Evolutionary conservation across 2,329 filamentous ascomycete genomes (phyloP).

Genomic region (Colletotrichum melonis): DNA sequence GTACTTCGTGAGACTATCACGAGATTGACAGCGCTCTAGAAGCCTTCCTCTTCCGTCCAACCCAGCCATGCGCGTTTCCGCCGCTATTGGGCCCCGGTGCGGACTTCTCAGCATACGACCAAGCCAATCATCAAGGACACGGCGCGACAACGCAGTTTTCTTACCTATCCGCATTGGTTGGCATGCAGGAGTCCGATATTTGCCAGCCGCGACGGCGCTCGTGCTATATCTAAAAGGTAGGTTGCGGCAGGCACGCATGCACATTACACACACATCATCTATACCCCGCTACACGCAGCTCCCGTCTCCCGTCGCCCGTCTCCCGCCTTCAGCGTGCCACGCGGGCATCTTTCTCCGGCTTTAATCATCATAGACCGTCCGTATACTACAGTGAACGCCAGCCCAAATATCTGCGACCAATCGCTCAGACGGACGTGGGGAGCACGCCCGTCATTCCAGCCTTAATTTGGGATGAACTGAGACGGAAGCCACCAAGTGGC

Average conservation of each 20-base stretch:
- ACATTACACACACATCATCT: neutral
- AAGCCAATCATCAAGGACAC: neutral
- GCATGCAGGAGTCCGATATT: neutral
- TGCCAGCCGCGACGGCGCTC: neutral
- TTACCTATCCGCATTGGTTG: neutral
- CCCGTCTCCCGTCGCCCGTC: neutral
- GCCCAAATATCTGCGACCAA: neutral
- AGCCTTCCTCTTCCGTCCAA: conserved; percentile 22
- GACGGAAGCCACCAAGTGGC: neutral
- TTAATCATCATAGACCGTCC: neutral
- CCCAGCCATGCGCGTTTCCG: no score
- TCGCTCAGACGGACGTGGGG: neutral
- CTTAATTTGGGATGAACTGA: conserved; percentile 1
- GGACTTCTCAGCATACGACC: neutral
- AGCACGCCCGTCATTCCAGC: neutral
- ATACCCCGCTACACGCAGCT: neutral
- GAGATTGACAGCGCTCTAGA: conserved; percentile 15
- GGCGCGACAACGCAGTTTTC: neutral
- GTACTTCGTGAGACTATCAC: no score
- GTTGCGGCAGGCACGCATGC: conserved; percentile 1
- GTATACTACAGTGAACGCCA: neutral
- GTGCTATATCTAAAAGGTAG: neutral
- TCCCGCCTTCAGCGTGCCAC: neutral
- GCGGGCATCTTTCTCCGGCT: neutral
- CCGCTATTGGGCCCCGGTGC: no score